phyloP scores from a whole-genome alignment of 2,329 filamentous ascomycete genomes.

The Aspergillus sergii region DNA sequence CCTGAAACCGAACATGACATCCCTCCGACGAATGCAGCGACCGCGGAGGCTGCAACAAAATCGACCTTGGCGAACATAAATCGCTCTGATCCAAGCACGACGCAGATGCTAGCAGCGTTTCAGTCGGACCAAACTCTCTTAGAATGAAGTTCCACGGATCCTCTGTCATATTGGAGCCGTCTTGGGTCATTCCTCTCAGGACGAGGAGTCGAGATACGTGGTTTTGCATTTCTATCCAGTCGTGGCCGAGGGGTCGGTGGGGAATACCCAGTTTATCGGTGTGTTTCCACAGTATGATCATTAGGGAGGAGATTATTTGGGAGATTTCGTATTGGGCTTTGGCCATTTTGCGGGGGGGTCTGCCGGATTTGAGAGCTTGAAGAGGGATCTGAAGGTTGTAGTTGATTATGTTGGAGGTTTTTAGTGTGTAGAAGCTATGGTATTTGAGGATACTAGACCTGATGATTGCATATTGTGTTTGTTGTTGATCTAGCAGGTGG shows the following conservation, averaged over 20 bases:
- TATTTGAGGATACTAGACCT: background rate
- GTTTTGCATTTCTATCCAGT: conserved; percentile 7
- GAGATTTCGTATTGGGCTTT: conserved; percentile 8
- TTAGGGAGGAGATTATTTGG: conserved; percentile 1
- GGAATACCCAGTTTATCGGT: conserved; percentile 10
- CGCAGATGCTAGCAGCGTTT: background rate
- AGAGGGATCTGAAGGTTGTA: background rate
- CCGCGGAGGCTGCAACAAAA: background rate
- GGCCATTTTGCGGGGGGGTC: conserved; percentile 6
- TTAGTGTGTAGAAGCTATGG: background rate
- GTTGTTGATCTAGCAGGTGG: background rate
- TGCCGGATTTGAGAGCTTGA: background rate
- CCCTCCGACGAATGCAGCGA: background rate
- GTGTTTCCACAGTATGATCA: conserved; percentile 1
- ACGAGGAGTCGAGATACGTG: conserved; percentile 16
- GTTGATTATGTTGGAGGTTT: background rate
- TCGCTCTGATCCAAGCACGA: background rate
- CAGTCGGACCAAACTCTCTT: conserved; percentile 10
- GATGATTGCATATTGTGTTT: background rate
- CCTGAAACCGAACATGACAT: background rate
- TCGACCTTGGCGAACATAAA: background rate
- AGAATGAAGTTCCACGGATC: conserved; percentile 16
- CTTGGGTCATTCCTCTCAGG: conserved; percentile 5
- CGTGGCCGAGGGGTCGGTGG: conserved; percentile 11
- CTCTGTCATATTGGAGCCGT: background rate